These are phyloP conservation scores for Boletus sp. DNA, from an alignment of 1,284 basidiomycete genomes.

Conservation along the genomic window DNA sequence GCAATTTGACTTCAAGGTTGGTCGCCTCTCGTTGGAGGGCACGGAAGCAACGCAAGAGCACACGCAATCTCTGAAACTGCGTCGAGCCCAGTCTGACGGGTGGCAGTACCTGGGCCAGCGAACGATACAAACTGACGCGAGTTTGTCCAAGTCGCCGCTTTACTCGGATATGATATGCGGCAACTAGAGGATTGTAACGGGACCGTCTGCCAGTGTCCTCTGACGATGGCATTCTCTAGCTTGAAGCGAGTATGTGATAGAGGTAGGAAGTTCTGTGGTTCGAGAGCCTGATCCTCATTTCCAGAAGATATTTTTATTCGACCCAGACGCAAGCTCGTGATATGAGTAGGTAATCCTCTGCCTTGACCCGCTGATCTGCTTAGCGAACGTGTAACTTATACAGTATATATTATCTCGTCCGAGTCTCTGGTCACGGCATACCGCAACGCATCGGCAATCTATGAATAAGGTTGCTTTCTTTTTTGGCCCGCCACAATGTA, in stretches of 20 bases:
- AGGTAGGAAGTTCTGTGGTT: neutral
- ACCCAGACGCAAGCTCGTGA: neutral
- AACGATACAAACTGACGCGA: neutral
- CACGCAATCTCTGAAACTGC: too few relatives aligned
- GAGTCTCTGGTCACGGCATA: neutral
- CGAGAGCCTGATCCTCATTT: neutral
- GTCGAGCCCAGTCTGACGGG: neutral
- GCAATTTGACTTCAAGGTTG: neutral
- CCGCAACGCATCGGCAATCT: neutral
- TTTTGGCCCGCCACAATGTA: neutral
- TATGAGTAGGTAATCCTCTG: neutral
- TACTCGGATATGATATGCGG: neutral
- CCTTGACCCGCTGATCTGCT: too few relatives aligned
- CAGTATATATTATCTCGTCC: neutral
- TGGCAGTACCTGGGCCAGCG: too few relatives aligned
- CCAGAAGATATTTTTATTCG: neutral
- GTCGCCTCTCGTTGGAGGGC: neutral
- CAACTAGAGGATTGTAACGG: neutral
- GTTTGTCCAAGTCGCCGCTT: neutral
- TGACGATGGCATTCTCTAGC: neutral
- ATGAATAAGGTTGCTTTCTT: neutral
- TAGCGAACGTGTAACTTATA: neutral
- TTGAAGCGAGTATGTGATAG: neutral
- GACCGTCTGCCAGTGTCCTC: neutral
- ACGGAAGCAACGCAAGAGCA: neutral